Evolutionary conservation across 768 basidiomycete genomes (phyloP).

Genomic region (Boletus reticuloceps): DNA sequence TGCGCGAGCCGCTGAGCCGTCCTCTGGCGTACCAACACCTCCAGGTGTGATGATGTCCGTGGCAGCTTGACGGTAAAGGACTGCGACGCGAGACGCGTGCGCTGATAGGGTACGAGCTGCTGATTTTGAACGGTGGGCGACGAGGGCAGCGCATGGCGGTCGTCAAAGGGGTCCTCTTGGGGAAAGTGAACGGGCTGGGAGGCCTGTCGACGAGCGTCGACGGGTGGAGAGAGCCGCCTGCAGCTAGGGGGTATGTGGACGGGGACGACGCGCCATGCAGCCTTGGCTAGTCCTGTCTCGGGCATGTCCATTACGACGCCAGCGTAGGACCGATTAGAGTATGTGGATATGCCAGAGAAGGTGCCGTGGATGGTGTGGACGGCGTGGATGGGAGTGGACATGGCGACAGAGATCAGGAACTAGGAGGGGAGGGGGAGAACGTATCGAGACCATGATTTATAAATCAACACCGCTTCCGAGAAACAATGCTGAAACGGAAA

Average conservation of each 20-base stretch:
- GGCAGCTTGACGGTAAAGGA: conserved; percentile 27
- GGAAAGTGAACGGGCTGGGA: conserved; percentile 21
- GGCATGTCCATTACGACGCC: conserved; percentile 24
- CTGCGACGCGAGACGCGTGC: conserved; percentile 30
- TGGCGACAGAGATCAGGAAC: conserved; percentile 16
- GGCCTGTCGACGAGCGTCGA: conserved; percentile 11
- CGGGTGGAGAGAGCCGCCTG: conserved; percentile 25
- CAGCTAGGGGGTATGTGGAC: conserved; percentile 22
- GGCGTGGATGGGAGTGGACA: conserved; percentile 27
- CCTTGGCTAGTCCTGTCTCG: conserved; percentile 25
- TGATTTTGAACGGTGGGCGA: neutral
- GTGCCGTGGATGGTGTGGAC: conserved; percentile 33
- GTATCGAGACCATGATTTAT: conserved; percentile 8
- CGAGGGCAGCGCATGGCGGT: conserved; percentile 17
- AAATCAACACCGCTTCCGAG: conserved; percentile 16
- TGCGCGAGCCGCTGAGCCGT: conserved; percentile 31
- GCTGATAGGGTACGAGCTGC: conserved; percentile 19
- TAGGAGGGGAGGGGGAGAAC: neutral
- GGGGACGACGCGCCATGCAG: conserved; percentile 25
- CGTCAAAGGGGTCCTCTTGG: conserved; percentile 26
- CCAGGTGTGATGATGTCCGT: conserved; percentile 15
- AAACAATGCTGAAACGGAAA: conserved; percentile 15
- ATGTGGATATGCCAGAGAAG: conserved; percentile 28
- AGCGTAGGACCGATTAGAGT: conserved; percentile 15
- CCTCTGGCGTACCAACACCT: conserved; percentile 28